Conservation (phyloP, 164 flowering plant genomes). For the Macadamia tetraphylla region DNA sequence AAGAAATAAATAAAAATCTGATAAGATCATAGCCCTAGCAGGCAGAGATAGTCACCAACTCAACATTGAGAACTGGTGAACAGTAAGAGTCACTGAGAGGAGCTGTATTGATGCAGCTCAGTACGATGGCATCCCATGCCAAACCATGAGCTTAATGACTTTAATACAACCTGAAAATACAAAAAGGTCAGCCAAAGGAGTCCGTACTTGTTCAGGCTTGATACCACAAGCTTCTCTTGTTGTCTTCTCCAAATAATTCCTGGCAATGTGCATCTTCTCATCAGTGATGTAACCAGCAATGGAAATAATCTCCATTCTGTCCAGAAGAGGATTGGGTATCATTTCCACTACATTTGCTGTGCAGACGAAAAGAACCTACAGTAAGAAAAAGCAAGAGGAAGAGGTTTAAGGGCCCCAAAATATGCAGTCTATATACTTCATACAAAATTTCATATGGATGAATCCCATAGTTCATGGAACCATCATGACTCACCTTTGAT, state of each 20-base stretch:
- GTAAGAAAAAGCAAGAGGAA: not conserved
- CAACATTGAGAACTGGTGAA: no score
- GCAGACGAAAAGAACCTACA: slow-evolving; percentile 96
- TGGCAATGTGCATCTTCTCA: slow-evolving; percentile 95
- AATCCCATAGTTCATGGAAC: not conserved
- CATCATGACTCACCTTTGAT: slow-evolving; percentile 62
- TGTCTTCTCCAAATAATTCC: slow-evolving; percentile 85
- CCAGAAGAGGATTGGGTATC: slow-evolving; percentile 91
- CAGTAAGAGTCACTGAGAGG: no score
- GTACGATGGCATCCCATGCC: no score
- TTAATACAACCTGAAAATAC: not conserved
- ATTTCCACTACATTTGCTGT: slow-evolving; percentile 90
- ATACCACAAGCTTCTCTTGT: slow-evolving; percentile 92
- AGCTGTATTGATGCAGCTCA: no score
- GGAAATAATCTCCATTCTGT: slow-evolving; percentile 91
- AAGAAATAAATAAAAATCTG: no score
- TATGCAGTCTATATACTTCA: not conserved
- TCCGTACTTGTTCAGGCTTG: slow-evolving; percentile 72
- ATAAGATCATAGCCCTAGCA: no score
- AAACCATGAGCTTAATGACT: no score
- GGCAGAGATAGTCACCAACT: no score
- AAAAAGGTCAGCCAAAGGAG: not conserved
- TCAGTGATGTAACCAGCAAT: slow-evolving; percentile 96
- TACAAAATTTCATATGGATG: not conserved
- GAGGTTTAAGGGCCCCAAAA: not conserved